These are phyloP conservation scores for Beta corolliflora DNA, from an alignment of 179 eudicot species.

Conservation along the genomic window DNA sequence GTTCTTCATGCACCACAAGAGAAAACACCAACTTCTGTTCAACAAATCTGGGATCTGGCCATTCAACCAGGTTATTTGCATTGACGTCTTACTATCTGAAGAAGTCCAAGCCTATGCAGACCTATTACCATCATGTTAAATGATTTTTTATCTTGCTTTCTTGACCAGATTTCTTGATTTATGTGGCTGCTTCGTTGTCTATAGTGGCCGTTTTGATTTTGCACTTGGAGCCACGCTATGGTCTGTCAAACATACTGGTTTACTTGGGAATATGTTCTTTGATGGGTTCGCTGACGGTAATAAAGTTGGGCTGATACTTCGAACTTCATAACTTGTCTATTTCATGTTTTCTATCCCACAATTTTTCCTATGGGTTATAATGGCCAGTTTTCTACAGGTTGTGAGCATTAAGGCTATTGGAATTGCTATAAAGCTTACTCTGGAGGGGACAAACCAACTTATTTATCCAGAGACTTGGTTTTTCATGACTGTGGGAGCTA, in stretches of 20 bases:
- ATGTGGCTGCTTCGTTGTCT: slow-evolving; percentile 63
- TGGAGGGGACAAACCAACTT: slow-evolving; percentile 77
- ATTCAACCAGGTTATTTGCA: slow-evolving; percentile 67
- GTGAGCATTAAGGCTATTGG: slow-evolving; percentile 94
- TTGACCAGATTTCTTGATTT: slow-evolving; percentile 75
- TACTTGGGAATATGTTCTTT: slow-evolving; percentile 94
- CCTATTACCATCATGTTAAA: slow-evolving; percentile 6
- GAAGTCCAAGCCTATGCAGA: not conserved
- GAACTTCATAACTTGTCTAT: not conserved
- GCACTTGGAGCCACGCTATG: slow-evolving; percentile 78
- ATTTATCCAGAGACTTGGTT: slow-evolving; percentile 80
- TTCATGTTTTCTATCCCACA: not conserved
- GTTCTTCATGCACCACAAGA: slow-evolving; percentile 93
- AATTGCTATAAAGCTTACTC: slow-evolving; percentile 81
- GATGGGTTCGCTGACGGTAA: slow-evolving; percentile 84
- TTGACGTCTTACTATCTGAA: not conserved
- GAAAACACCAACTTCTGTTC: slow-evolving; percentile 63
- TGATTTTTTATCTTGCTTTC: slow-evolving; percentile 24
- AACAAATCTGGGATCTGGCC: slow-evolving; percentile 78
- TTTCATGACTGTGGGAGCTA: slow-evolving; percentile 66
- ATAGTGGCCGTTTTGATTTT: slow-evolving; percentile 59
- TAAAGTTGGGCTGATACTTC: not conserved
- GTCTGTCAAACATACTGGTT: slow-evolving; percentile 77
- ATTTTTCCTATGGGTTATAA: slow-evolving; percentile 11
- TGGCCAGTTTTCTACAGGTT: slow-evolving; percentile 47